These are phyloP conservation scores for Exophiala spinifera DNA, from an alignment of 2,329 filamentous ascomycete species.

Conservation along the genomic window DNA sequence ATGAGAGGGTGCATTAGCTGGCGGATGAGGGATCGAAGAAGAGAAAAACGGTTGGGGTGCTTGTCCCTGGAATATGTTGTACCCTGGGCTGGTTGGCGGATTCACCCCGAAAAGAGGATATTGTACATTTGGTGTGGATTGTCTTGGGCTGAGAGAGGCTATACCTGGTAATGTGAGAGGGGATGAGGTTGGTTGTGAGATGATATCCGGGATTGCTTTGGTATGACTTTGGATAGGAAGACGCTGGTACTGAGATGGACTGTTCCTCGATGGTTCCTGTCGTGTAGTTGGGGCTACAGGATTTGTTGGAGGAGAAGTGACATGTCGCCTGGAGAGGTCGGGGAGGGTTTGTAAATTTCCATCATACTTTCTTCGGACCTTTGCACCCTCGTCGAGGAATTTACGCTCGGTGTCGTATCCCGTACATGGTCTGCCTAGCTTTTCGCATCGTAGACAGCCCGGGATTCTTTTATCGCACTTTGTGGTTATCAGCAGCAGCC, in stretches of 20 bases:
- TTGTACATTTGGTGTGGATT: constrained; percentile 8
- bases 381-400: constrained; percentile 43
- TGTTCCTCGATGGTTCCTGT: not conserved
- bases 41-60: not conserved
- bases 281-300: not conserved
- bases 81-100: constrained; percentile 6
- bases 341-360: constrained; percentile 14
- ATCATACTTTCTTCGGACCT: constrained; percentile 35
- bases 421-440: constrained; percentile 39
- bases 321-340: constrained; percentile 4
- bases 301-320: not conserved
- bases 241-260: not conserved
- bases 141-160: not conserved
- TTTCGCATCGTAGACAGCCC: constrained; percentile 38
- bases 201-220: constrained; percentile 9
- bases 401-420: constrained; percentile 45
- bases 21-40: constrained; percentile 3
- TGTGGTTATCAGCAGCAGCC: not conserved
- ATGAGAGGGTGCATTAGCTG: constrained; percentile 1
- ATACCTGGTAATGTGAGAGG: constrained; percentile 1
- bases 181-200: constrained; percentile 12
- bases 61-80: constrained; percentile 5
- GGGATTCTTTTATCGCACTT: constrained; percentile 43
- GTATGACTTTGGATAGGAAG: not conserved
- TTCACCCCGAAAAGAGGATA: constrained; percentile 15